Evolutionary conservation across 495 filamentous ascomycete genomes (phyloP), one percentile per base, ranked within the genome.

Genomic region (Pyronema domesticum): DNA sequence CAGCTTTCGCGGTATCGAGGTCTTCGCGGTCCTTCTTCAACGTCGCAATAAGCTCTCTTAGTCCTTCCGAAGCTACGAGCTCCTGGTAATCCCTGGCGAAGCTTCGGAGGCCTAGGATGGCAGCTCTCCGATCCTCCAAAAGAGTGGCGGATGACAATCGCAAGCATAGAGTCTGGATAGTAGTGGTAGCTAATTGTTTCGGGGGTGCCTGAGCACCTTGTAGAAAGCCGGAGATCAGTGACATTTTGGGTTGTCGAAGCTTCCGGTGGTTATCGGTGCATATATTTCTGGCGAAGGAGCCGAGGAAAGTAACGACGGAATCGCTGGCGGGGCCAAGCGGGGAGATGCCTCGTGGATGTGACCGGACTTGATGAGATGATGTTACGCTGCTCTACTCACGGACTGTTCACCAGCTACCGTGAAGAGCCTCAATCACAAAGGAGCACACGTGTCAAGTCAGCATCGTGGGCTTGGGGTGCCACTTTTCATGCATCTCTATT

Each of bases 61-160:
- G 72, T 18, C 86, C 82, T 42, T 86, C 89, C 0, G 88, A 94
- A 9, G 91, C 88, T n/a, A 98, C 91, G 9, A 86, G 89, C 18
- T 94, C 91, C 35, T 94, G 93, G 64, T 89, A 96, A 51, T 88
- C 78, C 67, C 94, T 94, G 34, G 91, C 86, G 69, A 98, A 95
- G 73, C 87, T 94, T 57, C 93, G 77, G 36, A 98, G 73, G 34
- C 91, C 91, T 54, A 94, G 77, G 48, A 96, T 93, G 43, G 91
- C 89, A 52, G 84, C 86, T 54, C 91, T 81, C 48, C 91, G 81
- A 69, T 98, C 91, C 70, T 98, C 91, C 37, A 96, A 76, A 15
- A 98, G 75, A 0, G 86, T 94, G 34, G 86, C 85, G 55, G 80
- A 89, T 60, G 82, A 80, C 33, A 98, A 77, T 51, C 91, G 83